Base-by-base conservation (phyloP, 2,329 filamentous ascomycete genomes). In the Penicillium sp. region DNA sequence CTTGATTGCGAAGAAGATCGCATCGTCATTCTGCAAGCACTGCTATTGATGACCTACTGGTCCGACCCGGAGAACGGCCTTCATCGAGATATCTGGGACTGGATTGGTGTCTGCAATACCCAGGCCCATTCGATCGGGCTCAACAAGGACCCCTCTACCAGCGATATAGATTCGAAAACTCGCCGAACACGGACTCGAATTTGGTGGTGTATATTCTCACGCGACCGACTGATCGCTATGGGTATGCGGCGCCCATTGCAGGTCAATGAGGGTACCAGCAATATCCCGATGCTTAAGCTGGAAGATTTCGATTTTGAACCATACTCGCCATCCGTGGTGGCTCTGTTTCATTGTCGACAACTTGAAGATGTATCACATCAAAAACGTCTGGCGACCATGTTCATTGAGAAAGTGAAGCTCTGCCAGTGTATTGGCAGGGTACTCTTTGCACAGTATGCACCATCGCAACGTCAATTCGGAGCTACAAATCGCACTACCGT, bases 141-240 rank as follows among this genome's bases (percentile, higher is more conserved):
- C 10, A 91, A 96, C 75, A 89, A 91, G 65, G 91, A 95, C 69
- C 91, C 70, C 7, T 53, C 67, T 13, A 58, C 91, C 2, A 82
- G 83, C 44, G 87, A 86, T 69, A 90, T 95, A 82, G 84, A 90
- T 19, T 78, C 79, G 1, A 82, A 84, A 50, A 88, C 88, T 70
- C 88, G 91, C 72, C 89, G 88, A 70, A 78, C 96, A 35, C 93
- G 92, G 86, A 93, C 93, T 76, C 85, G 92, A 42, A 91, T 97
- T 64, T 97, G 93, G 93, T 97, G 93, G 93, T 94, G 91, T 28
- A 91, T 92, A 65, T 96, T 94, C 73, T 95, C 96, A 87, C 89
- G 92, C 45, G 93, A 97, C 77, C 90, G 92, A 40, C 85, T 96
- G 22, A 91, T 96, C 62, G 93, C 93, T 1, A 84, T 97, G 40